Evolutionary conservation across 2,329 filamentous ascomycete genomes (phyloP).

Genomic region (Cylindrodendrum hubeiense): DNA sequence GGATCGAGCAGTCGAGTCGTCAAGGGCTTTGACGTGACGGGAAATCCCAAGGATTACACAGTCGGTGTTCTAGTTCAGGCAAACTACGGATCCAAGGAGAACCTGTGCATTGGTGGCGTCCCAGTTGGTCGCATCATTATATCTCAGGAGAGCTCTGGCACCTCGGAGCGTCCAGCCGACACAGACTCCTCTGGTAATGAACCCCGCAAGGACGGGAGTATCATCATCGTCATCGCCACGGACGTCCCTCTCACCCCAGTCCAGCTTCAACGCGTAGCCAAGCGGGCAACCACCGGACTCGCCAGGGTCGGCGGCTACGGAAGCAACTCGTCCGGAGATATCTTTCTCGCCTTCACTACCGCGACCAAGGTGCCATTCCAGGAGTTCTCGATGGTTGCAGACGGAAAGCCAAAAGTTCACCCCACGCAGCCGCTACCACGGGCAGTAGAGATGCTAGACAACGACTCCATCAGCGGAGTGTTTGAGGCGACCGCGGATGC

Average conservation of each 20-base stretch:
- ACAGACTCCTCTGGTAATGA: conserved; percentile 36
- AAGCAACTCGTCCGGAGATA: conserved; percentile 72
- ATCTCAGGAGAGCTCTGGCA: conserved; percentile 44
- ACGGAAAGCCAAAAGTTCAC: conserved; percentile 52
- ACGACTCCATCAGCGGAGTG: conserved; percentile 70
- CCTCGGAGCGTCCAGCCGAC: conserved; percentile 38
- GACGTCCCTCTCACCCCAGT: conserved; percentile 48
- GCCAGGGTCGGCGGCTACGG: conserved; percentile 72
- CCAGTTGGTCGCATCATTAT: conserved; percentile 70
- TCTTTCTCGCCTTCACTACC: conserved; percentile 77
- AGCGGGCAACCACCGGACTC: conserved; percentile 72
- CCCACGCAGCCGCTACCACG: conserved; percentile 50
- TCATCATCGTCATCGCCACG: conserved; percentile 50
- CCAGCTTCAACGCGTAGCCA: conserved; percentile 62
- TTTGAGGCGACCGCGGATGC: conserved; percentile 73
- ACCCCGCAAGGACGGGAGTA: conserved; percentile 50
- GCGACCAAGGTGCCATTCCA: conserved; percentile 62
- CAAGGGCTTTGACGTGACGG: conserved; percentile 53
- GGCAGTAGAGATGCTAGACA: conserved; percentile 56
- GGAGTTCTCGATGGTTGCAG: conserved; percentile 45
- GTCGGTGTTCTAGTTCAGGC: conserved; percentile 73
- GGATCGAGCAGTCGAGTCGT: conserved; percentile 71
- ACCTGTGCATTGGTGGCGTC: conserved; percentile 70
- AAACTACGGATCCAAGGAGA: conserved; percentile 71
- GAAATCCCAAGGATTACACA: conserved; percentile 60